Base-by-base conservation (phyloP, 2,329 filamentous ascomycete species). In the Ophiocordyceps unilateralis region DNA sequence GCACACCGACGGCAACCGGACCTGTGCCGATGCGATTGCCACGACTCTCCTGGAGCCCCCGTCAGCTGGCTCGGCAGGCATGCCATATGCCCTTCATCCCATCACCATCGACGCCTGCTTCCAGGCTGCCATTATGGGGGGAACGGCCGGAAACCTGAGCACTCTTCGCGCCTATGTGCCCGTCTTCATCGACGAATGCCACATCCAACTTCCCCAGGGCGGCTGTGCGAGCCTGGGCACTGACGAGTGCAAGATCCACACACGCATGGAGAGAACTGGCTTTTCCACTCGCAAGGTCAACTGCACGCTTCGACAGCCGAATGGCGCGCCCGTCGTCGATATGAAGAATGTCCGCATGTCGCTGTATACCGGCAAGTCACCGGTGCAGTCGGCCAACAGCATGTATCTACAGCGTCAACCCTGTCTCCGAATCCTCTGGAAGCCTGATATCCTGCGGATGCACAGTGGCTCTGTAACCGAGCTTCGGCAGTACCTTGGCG, bases 71-170 rank as follows among this genome's bases (percentile, higher is more conserved):
- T 20, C 17, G n/a, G 22, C 17, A 15, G 40, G 36, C 40, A 26
- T 39, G 10, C 42, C 44, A 17, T 48, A 46, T 32, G 22, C 43
- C n/a, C 10, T 45, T 3, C 45, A 47, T 36, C 47, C 43, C 20
- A 41, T 47, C 22, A 44, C 40, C 3, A 36, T 45, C 14, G 47
- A 47, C 21, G 45, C 45, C n/a, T 41, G 41, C n/a, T 32, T 47
- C 40, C 45, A 48, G 26, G 40, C 45, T 10, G 43, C 40, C 34
- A 44, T 47, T 28, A 38, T 47, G 39, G 43, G 41, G 3, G 28
- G 34, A 12, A 43, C 43, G 4, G 43, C 28, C 7, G 47, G 45
- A 12, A 39, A 44, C 23, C 19, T 43, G 5, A 37, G 30, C 21
- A 24, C 11, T 11, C 23, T 45, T 10, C 41, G 43, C 6, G 45